Evolutionary conservation across 768 basidiomycete species (phyloP).

Genomic region (Boletus bicolor): DNA sequence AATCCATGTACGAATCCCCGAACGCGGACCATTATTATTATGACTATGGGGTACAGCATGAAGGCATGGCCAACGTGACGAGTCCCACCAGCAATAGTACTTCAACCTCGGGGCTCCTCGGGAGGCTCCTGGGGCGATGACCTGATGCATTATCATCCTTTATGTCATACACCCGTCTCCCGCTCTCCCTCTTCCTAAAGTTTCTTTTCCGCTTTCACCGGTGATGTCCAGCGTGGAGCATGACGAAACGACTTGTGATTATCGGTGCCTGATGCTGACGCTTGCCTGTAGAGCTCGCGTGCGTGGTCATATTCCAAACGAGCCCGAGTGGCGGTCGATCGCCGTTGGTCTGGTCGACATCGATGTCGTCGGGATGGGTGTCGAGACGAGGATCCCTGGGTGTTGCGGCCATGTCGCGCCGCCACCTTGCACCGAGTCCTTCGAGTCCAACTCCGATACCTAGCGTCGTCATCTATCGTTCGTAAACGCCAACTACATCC

Average conservation of each 20-base stretch:
- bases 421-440: no score
- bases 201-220: no score
- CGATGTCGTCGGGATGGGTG: background rate
- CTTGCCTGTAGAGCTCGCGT: no score
- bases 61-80: background rate
- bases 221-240: background rate
- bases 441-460: background rate
- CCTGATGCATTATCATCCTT: background rate
- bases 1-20: slow-evolving; percentile 18
- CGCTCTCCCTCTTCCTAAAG: background rate
- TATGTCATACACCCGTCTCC: background rate
- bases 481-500: background rate
- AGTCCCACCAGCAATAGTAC: background rate
- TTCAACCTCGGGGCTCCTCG: slow-evolving; percentile 19
- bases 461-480: background rate
- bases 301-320: no score
- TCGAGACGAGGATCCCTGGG: background rate
- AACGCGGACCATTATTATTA: slow-evolving; percentile 1
- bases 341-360: background rate
- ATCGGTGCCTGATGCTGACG: background rate
- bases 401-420: background rate
- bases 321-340: background rate
- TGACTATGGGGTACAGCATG: background rate
- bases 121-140: slow-evolving; percentile 21
- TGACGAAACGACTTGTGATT: background rate